phyloP scores from a whole-genome alignment of 306 rosid species.

The Carpinus viminea region DNA sequence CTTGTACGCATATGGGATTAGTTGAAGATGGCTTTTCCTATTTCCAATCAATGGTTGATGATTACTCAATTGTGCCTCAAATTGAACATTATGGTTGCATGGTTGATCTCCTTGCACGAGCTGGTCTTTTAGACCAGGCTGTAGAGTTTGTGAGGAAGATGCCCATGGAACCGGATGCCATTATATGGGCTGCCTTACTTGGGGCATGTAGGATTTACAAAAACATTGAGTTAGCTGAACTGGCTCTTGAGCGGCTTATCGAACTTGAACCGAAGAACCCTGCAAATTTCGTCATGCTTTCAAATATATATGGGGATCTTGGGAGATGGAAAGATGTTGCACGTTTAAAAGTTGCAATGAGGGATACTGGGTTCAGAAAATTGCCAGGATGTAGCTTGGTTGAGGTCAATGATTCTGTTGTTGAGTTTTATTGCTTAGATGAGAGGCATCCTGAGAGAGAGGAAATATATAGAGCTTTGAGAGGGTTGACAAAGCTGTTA shows the following conservation, averaged over 20 bases:
- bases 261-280: slow-evolving; percentile 53
- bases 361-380: slow-evolving; percentile 48
- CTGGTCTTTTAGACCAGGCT: slow-evolving; percentile 52
- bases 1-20: slow-evolving; percentile 53
- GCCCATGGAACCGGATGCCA: slow-evolving; percentile 56
- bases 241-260: slow-evolving; percentile 37
- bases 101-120: slow-evolving; percentile 59
- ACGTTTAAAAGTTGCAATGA: slow-evolving; percentile 45
- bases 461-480: slow-evolving; percentile 38
- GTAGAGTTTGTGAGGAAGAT: slow-evolving; percentile 44
- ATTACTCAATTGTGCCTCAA: slow-evolving; percentile 41
- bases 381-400: slow-evolving; percentile 50
- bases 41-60: slow-evolving; percentile 46
- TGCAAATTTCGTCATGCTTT: slow-evolving; percentile 49
- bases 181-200: slow-evolving; percentile 55
- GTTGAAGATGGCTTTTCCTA: slow-evolving; percentile 53
- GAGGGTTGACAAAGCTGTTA: slow-evolving; percentile 34
- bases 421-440: slow-evolving; percentile 43
- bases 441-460: slow-evolving; percentile 40
- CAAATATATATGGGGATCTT: slow-evolving; percentile 52
- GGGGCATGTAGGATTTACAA: slow-evolving; percentile 48
- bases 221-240: slow-evolving; percentile 45
- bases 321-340: slow-evolving; percentile 60
- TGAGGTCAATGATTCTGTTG: slow-evolving; percentile 37
- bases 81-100: slow-evolving; percentile 64